Conservation (phyloP, 2,329 filamentous ascomycete genomes). For the Diaporthe ilicicola region DNA sequence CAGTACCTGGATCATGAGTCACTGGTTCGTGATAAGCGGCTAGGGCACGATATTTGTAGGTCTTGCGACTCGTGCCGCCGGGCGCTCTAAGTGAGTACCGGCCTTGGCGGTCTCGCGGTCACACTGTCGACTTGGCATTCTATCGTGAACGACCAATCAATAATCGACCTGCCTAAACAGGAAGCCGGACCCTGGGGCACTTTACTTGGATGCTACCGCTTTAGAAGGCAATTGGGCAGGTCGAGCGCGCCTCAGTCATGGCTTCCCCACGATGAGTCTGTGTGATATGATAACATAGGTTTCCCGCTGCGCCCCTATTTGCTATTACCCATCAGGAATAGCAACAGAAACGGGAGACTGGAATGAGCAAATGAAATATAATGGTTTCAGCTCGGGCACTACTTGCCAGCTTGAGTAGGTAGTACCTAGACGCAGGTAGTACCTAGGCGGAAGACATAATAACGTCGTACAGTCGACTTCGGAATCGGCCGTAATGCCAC, state of each 20-base stretch:
- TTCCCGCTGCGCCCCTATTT: not conserved
- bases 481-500: too few species aligned
- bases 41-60: not conserved
- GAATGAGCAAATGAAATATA: not conserved
- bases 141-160: conserved; percentile 8
- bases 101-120: conserved; percentile 6
- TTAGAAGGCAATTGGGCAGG: conserved; percentile 21
- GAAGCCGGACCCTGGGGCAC: conserved; percentile 12
- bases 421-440: not conserved
- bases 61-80: conserved; percentile 9
- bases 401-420: conserved; percentile 2
- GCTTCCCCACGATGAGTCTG: conserved; percentile 5
- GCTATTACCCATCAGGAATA: not conserved
- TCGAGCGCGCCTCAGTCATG: conserved; percentile 3
- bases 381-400: not conserved
- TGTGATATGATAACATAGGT: not conserved
- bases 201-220: conserved; percentile 12
- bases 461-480: not conserved
- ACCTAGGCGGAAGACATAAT: not conserved
- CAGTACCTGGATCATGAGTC: not conserved
- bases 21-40: not conserved
- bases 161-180: conserved; percentile 22
- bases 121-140: conserved; percentile 19
- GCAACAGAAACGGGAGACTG: not conserved
- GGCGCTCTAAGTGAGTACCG: conserved; percentile 8